phyloP scores from a whole-genome alignment of 139 green algal genomes.

The Coelastrella sp. region DNA sequence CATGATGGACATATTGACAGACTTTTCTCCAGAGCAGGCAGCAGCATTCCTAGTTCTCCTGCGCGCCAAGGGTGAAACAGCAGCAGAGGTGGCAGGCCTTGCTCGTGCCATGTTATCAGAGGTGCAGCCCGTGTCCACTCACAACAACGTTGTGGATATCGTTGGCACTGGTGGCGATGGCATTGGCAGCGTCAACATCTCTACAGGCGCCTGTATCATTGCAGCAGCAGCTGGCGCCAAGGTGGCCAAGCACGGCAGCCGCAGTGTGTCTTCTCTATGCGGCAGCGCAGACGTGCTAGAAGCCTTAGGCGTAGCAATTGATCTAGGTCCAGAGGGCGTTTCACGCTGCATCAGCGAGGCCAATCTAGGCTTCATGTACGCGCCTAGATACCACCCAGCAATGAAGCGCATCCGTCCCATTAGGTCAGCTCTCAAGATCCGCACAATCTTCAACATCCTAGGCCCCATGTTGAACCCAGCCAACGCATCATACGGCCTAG shows the following conservation, averaged over 20 bases:
- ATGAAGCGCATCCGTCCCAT: slow-evolving; percentile 84
- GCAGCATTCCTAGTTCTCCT: slow-evolving; percentile 97
- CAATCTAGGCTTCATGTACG: slow-evolving; percentile 98
- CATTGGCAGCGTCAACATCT: slow-evolving; percentile 99
- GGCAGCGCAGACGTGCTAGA: slow-evolving; percentile 95
- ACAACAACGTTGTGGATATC: slow-evolving; percentile 90
- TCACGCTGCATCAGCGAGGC: slow-evolving; percentile 85
- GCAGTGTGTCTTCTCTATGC: slow-evolving; percentile 95
- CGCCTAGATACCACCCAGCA: slow-evolving; percentile 83
- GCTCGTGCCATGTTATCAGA: slow-evolving; percentile 87
- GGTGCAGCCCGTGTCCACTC: not conserved
- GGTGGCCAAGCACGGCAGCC: slow-evolving; percentile 98
- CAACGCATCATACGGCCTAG: slow-evolving; percentile 84
- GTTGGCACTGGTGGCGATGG: slow-evolving; percentile 98
- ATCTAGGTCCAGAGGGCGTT: slow-evolving; percentile 91
- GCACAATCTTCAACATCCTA: slow-evolving; percentile 88
- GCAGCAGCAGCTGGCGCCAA: slow-evolving; percentile 94
- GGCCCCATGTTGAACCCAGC: slow-evolving; percentile 98
- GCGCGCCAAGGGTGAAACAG: slow-evolving; percentile 97
- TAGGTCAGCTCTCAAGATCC: slow-evolving; percentile 80
- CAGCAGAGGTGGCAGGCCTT: slow-evolving; percentile 94
- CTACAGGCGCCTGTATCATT: slow-evolving; percentile 94
- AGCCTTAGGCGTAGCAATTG: slow-evolving; percentile 92
- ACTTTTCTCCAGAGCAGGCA: slow-evolving; percentile 85
- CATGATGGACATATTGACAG: slow-evolving; percentile 78